Base-by-base conservation (phyloP, 2,329 filamentous ascomycete species). In the Stagonosporopsis rhizophila region DNA sequence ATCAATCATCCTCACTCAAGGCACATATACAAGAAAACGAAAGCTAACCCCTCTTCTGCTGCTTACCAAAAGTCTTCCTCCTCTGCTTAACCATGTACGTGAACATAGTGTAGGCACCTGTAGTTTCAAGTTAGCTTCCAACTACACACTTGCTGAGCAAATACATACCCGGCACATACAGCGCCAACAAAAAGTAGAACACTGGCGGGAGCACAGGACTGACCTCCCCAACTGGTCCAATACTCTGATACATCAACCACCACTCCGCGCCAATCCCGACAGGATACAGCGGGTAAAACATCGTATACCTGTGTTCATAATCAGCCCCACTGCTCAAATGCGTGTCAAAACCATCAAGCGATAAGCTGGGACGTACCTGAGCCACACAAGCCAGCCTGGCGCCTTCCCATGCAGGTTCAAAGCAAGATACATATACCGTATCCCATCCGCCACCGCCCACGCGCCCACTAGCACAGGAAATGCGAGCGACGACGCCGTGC, bases 1-100 rank as follows among this genome's bases (percentile, higher is more conserved):
- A 2, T 32, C 30, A 15, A 32, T 32, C 30, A 15, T 32, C 30
- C 4, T 3, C 7, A 2, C 9, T 6, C 12, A 32, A 3, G 15
- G 12, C 14, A 7, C 7, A 2, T 15, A 4, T n/a, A 15, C 12
- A 15, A n/a, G 3, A n/a, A 6, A 15, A 19, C n/a, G 17, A 20
- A 38, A 11, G n/a, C 17, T 41, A 45, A 12, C 7, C 41, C 2
- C 7, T 40, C 35, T 52, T 52, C 27, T 27, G 42, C 1, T 6
- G 7, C 9, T 20, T 39, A 2, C 54, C 55, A 6, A 70, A 47
- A 2, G 56, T 59, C 55, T 69, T 70, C 37, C 30, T 61, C 23
- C 66, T 59, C 41, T 69, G 68, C 48, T 62, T 67, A 15, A 70
- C 59, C 68, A 70, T 70, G 27, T 70, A 66, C 12, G 65, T 68